Base-by-base conservation (phyloP, 768 basidiomycete genomes). In the Ramaria sp. region DNA sequence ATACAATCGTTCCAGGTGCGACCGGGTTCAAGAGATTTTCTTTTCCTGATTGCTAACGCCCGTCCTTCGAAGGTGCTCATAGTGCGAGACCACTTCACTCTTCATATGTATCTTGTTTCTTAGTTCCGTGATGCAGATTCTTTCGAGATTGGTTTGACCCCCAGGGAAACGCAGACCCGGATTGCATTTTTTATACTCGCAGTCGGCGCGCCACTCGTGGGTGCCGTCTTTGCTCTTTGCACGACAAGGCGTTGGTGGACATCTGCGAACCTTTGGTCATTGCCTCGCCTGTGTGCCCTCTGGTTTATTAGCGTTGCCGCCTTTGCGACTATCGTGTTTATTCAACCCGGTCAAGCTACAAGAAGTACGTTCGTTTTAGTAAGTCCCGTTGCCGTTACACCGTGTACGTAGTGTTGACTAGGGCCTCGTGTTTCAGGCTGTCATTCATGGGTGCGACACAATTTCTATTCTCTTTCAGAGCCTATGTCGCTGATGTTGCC, bases 111-210 rank as follows among this genome's bases (percentile, higher is more conserved):
- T 19, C 38, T 20, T 2, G 17, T 9, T 9, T 53, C 38, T 30
- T n/a, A 24, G 22, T 45, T 17, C 7, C 20, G 10, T 12, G 13
- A 39, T 37, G 27, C 27, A 54, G 53, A 30, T 46, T 31, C 53
- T 15, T 54, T 38, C 31, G 53, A 22, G 15, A 7, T 7, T 22
- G 53, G 53, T 15, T 34, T 42, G 19, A 22, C 53, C n/a, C 19
- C 53, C 12, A 34, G 53, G 20, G 53, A 54, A 54, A 12, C 20
- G 19, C 39, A 54, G 19, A 33, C 31, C 11, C 53, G 53, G 7
- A 42, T n/a, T 20, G 53, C 53, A 45, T 54, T 43, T 46, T 54
- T 54, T 46, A 46, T 54, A 12, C 41, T 54, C 27, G 53, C 24
- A 19, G 13, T 45, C 27, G 53, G 41, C 3, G 15, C 22, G 12